Evolutionary conservation across 306 rosid genomes (phyloP).

Genomic region (Trifolium fragiferum): DNA sequence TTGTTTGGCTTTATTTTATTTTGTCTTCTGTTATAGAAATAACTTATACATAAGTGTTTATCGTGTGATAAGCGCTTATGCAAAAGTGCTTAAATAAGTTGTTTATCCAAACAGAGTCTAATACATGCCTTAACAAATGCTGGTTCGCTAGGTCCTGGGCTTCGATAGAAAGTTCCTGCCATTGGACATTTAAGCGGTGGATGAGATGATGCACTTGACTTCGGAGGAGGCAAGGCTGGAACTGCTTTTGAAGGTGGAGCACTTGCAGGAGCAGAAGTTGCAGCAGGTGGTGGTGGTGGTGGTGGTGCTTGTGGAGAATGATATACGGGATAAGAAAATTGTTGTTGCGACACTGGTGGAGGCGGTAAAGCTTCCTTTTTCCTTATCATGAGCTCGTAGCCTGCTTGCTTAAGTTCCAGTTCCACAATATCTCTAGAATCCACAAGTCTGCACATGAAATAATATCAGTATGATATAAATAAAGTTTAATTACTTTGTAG

Average conservation of each 20-base stretch:
- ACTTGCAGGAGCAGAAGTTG: constrained; percentile 57
- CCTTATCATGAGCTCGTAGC: constrained; percentile 70
- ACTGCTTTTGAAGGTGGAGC: constrained; percentile 53
- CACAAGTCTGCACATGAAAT: constrained; percentile 67
- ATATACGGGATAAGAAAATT: constrained; percentile 43
- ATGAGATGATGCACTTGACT: constrained; percentile 67
- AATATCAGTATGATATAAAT: neutral
- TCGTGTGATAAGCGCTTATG: neutral
- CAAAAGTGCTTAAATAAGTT: neutral
- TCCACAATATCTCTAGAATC: constrained; percentile 93
- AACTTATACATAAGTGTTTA: no score
- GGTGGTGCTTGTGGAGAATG: constrained; percentile 52
- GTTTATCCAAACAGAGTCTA: neutral
- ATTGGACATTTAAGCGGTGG: constrained; percentile 83
- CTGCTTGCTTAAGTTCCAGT: constrained; percentile 78
- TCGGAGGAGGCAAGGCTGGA: constrained; percentile 63
- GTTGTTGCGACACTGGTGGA: constrained; percentile 55
- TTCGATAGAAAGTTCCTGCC: constrained; percentile 93
- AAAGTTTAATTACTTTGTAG: neutral
- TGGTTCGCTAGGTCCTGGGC: constrained; percentile 86
- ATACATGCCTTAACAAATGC: constrained; percentile 78
- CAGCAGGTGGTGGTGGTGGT: constrained; percentile 49
- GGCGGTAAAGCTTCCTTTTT: constrained; percentile 84
- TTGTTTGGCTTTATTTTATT: no score
- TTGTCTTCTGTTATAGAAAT: no score